A percentile compares a stretch with the other conserved stretches of the same genome.
Evolutionary conservation across 495 filamentous ascomycete genomes (phyloP).

Genomic region (Chlorociboria aeruginascens): DNA sequence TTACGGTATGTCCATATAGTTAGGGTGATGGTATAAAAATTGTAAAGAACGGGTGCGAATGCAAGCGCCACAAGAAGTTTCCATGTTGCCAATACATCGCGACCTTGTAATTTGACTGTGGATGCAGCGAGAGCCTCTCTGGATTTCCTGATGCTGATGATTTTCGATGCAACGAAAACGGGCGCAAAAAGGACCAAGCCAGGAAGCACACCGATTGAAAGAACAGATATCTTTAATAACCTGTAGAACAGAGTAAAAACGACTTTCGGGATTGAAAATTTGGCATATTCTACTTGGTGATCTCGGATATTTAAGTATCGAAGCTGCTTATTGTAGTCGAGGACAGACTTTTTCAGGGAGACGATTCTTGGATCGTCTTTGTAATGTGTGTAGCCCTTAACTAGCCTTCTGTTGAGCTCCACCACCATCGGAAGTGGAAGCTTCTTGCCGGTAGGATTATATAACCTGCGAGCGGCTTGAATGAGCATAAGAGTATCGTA

Average conservation of each 20-base stretch:
- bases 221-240: slow-evolving; percentile 56
- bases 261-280: slow-evolving; percentile 63
- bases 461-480: slow-evolving; percentile 86
- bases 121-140: slow-evolving; percentile 83
- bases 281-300: slow-evolving; percentile 91
- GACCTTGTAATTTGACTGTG: slow-evolving; percentile 84
- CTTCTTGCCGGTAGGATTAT: slow-evolving; percentile 90
- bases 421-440: slow-evolving; percentile 89
- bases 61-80: slow-evolving; percentile 88
- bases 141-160: slow-evolving; percentile 85
- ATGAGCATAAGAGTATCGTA: slow-evolving; percentile 98
- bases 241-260: slow-evolving; percentile 71
- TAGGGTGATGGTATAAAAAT: slow-evolving; percentile 60
- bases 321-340: slow-evolving; percentile 80
- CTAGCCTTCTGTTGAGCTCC: slow-evolving; percentile 87
- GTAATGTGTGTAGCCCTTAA: slow-evolving; percentile 85
- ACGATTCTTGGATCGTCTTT: slow-evolving; percentile 84
- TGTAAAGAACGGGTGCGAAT: slow-evolving; percentile 78
- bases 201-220: slow-evolving; percentile 74
- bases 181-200: slow-evolving; percentile 81
- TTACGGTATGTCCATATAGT: slow-evolving; percentile 71
- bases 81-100: slow-evolving; percentile 97
- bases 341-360: slow-evolving; percentile 63
- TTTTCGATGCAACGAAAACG: slow-evolving; percentile 80
- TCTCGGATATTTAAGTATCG: slow-evolving; percentile 78